Evolutionary conservation across 495 filamentous ascomycete species (phyloP).

Genomic region (Neurospora sp.): DNA sequence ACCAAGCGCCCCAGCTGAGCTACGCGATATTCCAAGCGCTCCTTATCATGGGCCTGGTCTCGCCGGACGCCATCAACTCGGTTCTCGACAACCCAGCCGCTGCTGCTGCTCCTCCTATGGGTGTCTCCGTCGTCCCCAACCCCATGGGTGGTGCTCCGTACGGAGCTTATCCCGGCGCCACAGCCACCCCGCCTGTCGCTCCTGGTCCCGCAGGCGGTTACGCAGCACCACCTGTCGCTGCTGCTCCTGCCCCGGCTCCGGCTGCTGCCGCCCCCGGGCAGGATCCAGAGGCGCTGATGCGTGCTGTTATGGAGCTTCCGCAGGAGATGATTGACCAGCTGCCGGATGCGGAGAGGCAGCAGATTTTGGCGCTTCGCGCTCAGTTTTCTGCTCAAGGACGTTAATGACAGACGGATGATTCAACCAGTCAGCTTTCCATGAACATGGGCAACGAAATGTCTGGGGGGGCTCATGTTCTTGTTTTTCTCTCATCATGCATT

Average conservation of each 20-base stretch:
- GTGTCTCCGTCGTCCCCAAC: constrained; percentile 4
- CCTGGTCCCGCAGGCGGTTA: constrained; percentile 17
- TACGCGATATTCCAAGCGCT: constrained; percentile 96
- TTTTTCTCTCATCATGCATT: neutral
- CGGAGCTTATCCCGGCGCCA: constrained; percentile 46
- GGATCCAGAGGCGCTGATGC: constrained; percentile 56
- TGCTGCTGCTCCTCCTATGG: constrained; percentile 14
- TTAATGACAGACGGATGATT: neutral
- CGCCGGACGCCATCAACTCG: constrained; percentile 42
- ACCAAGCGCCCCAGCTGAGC: constrained; percentile 82
- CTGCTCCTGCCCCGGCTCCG: constrained; percentile 19
- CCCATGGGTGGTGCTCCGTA: constrained; percentile 8
- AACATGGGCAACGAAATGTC: neutral
- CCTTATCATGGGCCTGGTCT: constrained; percentile 86
- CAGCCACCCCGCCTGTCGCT: constrained; percentile 43
- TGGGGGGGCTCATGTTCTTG: neutral
- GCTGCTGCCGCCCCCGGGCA: constrained; percentile 35
- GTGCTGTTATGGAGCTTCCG: constrained; percentile 65
- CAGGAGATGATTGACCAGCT: constrained; percentile 66
- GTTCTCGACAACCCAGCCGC: constrained; percentile 31
- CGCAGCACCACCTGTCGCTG: constrained; percentile 26
- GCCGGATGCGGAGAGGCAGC: constrained; percentile 58
- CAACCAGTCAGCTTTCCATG: neutral
- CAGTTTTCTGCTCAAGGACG: constrained; percentile 11
- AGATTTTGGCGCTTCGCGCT: constrained; percentile 58